These are phyloP conservation scores for Nemania abortiva DNA, from an alignment of 2,329 filamentous ascomycete genomes.

Conservation along the genomic window DNA sequence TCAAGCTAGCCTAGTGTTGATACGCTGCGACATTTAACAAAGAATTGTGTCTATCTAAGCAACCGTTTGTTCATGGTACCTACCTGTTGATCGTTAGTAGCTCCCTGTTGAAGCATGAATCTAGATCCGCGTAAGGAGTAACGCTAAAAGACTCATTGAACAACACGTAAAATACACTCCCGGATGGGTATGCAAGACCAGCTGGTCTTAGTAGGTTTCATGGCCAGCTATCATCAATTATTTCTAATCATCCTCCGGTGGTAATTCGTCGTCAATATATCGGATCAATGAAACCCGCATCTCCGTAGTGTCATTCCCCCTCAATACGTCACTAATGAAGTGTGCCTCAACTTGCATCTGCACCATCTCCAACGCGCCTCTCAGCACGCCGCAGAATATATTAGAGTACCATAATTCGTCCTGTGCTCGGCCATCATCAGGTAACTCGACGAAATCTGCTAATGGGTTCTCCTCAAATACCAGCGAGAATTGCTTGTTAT, in stretches of 20 bases:
- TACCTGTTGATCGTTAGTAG: not conserved
- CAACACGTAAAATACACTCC: not conserved
- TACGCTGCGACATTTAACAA: not conserved
- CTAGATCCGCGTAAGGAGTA: not conserved
- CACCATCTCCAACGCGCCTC: slow-evolving; percentile 96
- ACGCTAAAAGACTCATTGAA: not conserved
- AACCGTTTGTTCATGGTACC: not conserved
- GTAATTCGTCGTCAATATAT: slow-evolving; percentile 98
- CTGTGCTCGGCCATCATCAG: slow-evolving; percentile 94
- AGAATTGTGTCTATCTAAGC: not conserved
- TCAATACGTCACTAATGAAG: slow-evolving; percentile 92
- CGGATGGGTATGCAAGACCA: too few species aligned
- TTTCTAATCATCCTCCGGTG: slow-evolving; percentile 88
- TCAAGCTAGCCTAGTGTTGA: not conserved
- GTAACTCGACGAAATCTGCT: slow-evolving; percentile 96
- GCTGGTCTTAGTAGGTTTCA: not conserved
- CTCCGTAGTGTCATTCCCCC: slow-evolving; percentile 95
- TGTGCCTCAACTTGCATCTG: slow-evolving; percentile 99
- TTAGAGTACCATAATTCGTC: slow-evolving; percentile 99
- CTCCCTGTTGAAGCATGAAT: not conserved
- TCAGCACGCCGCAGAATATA: slow-evolving; percentile 91
- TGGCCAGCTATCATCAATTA: slow-evolving; percentile 9
- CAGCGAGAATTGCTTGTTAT: slow-evolving; percentile 96
- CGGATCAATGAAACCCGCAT: slow-evolving; percentile 93
- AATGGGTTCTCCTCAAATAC: slow-evolving; percentile 97